These are phyloP conservation scores for Aspergillus olivimuriae DNA, from an alignment of 495 filamentous ascomycete genomes.

Conservation along the genomic window DNA sequence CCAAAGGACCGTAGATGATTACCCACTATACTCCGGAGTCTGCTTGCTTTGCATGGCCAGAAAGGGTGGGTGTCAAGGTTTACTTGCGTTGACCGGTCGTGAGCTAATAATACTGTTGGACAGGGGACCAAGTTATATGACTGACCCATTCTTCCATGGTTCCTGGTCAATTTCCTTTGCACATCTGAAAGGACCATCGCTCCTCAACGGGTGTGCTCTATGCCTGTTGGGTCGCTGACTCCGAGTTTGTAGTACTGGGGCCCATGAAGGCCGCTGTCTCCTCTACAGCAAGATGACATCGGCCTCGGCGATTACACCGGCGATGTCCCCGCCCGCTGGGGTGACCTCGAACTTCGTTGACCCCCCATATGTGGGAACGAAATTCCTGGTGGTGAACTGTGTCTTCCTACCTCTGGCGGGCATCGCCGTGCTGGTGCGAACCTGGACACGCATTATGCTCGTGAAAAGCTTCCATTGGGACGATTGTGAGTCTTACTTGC, in stretches of 20 bases:
- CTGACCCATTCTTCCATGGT: too few relatives aligned
- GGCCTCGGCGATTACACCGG: constrained; percentile 16
- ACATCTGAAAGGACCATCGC: too few relatives aligned
- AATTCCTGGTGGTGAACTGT: constrained; percentile 22
- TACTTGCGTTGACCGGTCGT: too few relatives aligned
- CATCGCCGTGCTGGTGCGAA: constrained; percentile 22
- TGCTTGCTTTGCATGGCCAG: too few relatives aligned
- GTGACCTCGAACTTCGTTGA: constrained; percentile 29
- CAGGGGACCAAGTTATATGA: not conserved
- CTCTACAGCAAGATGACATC: constrained; percentile 11
- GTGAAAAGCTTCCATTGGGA: constrained; percentile 31
- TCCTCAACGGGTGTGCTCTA: too few relatives aligned
- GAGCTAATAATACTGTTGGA: not conserved
- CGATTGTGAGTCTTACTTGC: constrained; percentile 34
- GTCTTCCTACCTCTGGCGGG: constrained; percentile 26
- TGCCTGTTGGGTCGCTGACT: not conserved
- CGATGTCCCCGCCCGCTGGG: constrained; percentile 26
- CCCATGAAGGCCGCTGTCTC: not conserved
- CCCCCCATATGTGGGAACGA: constrained; percentile 13
- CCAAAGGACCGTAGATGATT: not conserved
- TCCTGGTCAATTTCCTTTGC: too few relatives aligned
- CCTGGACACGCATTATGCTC: constrained; percentile 30
- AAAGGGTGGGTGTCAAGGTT: too few relatives aligned
- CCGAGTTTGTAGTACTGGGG: not conserved
- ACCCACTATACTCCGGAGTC: not conserved